phyloP scores from a whole-genome alignment of 1,139 yeast species.

The Yamadazyma dendronema region DNA sequence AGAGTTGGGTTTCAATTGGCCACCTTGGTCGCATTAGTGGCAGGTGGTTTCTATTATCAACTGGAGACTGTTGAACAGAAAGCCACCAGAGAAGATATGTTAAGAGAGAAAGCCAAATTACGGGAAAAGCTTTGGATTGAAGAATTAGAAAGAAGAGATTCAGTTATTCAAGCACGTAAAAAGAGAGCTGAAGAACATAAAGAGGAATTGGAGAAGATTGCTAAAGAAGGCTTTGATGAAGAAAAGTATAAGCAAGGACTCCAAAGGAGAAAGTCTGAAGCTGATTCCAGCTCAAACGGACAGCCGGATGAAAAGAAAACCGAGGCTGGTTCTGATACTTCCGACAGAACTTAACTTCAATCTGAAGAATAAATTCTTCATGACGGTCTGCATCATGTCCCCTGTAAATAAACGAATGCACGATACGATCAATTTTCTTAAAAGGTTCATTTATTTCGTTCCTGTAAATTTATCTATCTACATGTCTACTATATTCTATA shows the following conservation, averaged over 20 bases:
- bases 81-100: constrained; percentile 56
- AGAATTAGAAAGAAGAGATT: constrained; percentile 83
- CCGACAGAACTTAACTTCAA: neutral
- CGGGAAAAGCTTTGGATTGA: constrained; percentile 90
- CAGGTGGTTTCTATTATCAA: constrained; percentile 71
- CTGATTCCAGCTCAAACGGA: neutral
- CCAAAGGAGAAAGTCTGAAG: constrained; percentile 3
- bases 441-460: neutral
- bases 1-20: constrained; percentile 85
- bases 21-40: constrained; percentile 76
- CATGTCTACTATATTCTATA: neutral
- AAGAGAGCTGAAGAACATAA: constrained; percentile 40
- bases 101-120: constrained; percentile 73
- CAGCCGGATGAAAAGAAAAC: neutral
- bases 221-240: constrained; percentile 39
- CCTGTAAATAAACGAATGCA: neutral
- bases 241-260: constrained; percentile 16
- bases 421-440: no score
- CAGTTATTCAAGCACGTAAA: constrained; percentile 64
- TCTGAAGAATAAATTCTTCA: neutral
- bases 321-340: neutral
- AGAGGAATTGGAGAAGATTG: constrained; percentile 38
- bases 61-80: constrained; percentile 37
- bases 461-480: neutral
- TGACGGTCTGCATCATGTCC: neutral